Percentiles rank a stretch among this genome's conserved stretches.
Evolutionary conservation across 257 asterid genomes (phyloP).

Genomic region (Rhazya stricta): DNA sequence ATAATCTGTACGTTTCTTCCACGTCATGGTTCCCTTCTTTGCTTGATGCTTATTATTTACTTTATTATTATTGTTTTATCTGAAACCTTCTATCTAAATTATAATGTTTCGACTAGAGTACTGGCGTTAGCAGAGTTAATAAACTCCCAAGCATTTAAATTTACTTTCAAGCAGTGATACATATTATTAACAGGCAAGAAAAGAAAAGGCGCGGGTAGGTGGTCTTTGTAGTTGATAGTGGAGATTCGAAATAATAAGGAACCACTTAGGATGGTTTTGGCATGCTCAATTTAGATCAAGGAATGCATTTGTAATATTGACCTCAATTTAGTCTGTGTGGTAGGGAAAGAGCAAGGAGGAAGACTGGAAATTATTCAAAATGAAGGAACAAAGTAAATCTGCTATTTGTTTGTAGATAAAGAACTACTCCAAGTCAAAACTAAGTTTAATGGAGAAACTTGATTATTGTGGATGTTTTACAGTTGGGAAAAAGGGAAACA

Average conservation of each 20-base stretch:
- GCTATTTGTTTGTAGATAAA: neutral
- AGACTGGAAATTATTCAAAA: neutral
- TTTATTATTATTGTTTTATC: neutral
- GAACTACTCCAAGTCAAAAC: neutral
- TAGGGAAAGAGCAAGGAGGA: neutral
- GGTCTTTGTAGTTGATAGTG: neutral
- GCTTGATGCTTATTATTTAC: neutral
- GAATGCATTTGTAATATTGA: neutral
- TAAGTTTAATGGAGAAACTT: neutral
- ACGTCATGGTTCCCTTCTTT: neutral
- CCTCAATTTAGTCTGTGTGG: neutral
- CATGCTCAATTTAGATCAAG: neutral
- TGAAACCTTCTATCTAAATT: neutral
- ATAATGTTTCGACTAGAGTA: neutral
- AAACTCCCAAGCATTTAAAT: neutral
- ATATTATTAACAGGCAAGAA: neutral
- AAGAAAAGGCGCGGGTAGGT: neutral
- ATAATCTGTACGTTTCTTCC: conserved; percentile 56
- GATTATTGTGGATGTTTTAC: neutral
- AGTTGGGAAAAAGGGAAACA: neutral
- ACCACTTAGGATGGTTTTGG: neutral
- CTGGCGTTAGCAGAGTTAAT: neutral
- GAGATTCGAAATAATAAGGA: neutral
- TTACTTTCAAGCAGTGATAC: neutral
- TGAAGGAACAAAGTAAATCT: neutral